Evolutionary conservation across 2,329 filamentous ascomycete genomes (phyloP).

Genomic region (Fusarium nematophilum): DNA sequence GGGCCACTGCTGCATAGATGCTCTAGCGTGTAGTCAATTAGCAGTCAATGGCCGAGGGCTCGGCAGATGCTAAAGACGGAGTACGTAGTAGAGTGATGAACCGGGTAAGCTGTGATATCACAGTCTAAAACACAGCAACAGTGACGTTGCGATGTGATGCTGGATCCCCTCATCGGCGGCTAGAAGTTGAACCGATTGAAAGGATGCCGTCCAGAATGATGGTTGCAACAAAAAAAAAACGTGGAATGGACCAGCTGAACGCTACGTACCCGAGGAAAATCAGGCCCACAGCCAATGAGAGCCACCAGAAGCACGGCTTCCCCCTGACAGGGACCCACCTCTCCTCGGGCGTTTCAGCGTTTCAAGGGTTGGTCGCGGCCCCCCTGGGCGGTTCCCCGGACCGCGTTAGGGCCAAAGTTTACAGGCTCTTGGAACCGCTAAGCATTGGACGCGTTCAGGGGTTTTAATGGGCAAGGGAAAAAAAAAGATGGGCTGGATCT

Average conservation of each 20-base stretch:
- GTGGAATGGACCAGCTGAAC: conserved; percentile 1
- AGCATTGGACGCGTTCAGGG: conserved; percentile 27
- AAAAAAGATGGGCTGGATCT: not conserved
- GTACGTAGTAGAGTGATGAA: too few species aligned
- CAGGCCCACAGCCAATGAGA: conserved; percentile 15
- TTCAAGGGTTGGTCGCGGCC: conserved; percentile 23
- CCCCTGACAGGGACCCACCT: conserved; percentile 29
- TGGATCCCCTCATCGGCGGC: too few species aligned
- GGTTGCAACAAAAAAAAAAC: not conserved
- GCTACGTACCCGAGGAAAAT: not conserved
- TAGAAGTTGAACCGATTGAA: too few species aligned
- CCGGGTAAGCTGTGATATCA: too few species aligned
- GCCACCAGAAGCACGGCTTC: not conserved
- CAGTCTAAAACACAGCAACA: too few species aligned
- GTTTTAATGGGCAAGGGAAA: conserved; percentile 30
- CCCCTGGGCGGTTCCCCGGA: conserved; percentile 28
- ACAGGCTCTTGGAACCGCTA: conserved; percentile 29
- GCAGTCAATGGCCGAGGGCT: too few species aligned
- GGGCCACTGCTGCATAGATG: too few species aligned
- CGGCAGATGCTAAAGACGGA: too few species aligned
- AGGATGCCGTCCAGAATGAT: too few species aligned
- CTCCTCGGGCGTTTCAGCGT: conserved; percentile 30
- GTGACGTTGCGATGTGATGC: too few species aligned
- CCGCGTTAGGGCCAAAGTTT: conserved; percentile 29
- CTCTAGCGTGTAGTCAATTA: too few species aligned